A percentile compares a stretch with the other conserved stretches of the same genome.
Evolutionary conservation across 163 green algal species (phyloP).

Genomic region (Coccomyxa subellipsoidea): DNA sequence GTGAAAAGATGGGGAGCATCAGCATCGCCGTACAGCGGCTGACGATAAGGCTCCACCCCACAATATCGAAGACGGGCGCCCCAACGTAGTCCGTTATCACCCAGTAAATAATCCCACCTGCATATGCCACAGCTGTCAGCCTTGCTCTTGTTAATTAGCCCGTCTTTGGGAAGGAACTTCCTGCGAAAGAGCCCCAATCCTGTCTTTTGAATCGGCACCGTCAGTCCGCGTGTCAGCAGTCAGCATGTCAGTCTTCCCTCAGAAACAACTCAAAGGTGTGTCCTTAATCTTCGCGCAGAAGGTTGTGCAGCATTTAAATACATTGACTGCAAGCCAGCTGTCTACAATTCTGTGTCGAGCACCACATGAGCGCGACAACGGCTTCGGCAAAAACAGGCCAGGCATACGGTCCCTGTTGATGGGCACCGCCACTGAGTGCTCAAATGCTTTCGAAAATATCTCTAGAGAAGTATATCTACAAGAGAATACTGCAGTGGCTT

Average conservation of each 20-base stretch:
- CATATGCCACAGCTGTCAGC: neutral
- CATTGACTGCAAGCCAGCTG: neutral
- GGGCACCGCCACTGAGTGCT: neutral
- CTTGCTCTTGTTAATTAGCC: neutral
- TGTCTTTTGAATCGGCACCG: too few species aligned
- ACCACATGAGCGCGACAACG: too few species aligned
- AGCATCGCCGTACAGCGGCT: neutral
- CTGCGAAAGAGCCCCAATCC: neutral
- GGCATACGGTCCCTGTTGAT: neutral
- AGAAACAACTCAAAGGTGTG: too few species aligned
- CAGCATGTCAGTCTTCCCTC: too few species aligned
- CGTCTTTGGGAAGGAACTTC: neutral
- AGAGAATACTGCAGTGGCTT: neutral
- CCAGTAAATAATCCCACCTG: neutral
- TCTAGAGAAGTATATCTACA: neutral
- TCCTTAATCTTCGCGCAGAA: too few species aligned
- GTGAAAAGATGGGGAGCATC: neutral
- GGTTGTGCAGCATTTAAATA: neutral
- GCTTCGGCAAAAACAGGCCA: too few species aligned
- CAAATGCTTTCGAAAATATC: neutral
- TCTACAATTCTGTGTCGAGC: too few species aligned
- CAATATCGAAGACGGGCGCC: neutral
- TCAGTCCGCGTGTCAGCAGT: too few species aligned
- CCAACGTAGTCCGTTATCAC: neutral
- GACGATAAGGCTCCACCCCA: constrained; percentile 2